A percentile compares a stretch with the other conserved stretches of the same genome.
Evolutionary conservation across 306 rosid species (phyloP).

Genomic region (Potentilla sterilis): DNA sequence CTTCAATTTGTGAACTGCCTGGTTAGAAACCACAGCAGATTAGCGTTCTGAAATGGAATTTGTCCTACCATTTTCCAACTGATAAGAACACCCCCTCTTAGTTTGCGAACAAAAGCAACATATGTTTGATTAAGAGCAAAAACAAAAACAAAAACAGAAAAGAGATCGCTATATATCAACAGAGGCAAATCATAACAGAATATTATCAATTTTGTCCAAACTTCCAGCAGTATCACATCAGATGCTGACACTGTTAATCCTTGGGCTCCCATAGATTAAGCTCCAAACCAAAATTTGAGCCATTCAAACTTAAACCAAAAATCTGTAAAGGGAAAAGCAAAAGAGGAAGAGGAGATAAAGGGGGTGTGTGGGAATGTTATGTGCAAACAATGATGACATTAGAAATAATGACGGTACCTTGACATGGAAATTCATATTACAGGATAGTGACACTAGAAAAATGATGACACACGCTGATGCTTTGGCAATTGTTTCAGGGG

Average conservation of each 20-base stretch:
- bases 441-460: not conserved
- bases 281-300: not conserved
- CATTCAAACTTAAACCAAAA: not conserved
- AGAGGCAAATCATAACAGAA: slow-evolving; percentile 14
- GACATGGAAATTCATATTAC: slow-evolving; percentile 1
- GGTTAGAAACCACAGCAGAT: not conserved
- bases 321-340: not conserved
- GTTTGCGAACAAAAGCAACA: slow-evolving; percentile 4
- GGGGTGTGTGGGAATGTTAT: not conserved
- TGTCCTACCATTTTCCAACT: not conserved
- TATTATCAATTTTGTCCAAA: slow-evolving; percentile 2
- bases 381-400: not conserved
- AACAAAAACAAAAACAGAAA: not conserved
- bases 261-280: not conserved
- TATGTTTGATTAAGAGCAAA: not conserved
- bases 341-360: not conserved
- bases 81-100: not conserved
- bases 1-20: not conserved
- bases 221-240: slow-evolving; percentile 16
- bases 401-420: not conserved
- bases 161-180: not conserved
- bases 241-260: slow-evolving; percentile 15
- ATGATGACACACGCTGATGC: not conserved
- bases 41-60: not conserved
- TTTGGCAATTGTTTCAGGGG: not conserved